These are phyloP conservation scores for Penicillium italicum DNA, from an alignment of 2,329 filamentous ascomycete species.

Conservation along the genomic window DNA sequence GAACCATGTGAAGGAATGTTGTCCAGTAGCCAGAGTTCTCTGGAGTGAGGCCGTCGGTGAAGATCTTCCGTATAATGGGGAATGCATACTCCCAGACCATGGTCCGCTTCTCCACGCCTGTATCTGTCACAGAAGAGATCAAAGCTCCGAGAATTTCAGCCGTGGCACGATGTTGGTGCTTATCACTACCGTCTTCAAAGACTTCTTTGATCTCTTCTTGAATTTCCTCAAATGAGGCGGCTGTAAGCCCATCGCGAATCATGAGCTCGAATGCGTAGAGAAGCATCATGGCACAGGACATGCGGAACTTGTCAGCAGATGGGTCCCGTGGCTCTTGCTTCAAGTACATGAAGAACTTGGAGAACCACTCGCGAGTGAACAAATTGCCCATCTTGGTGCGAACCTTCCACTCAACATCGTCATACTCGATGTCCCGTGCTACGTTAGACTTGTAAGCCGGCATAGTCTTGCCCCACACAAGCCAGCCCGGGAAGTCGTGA, in stretches of 20 bases:
- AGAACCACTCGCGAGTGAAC: slow-evolving; percentile 80
- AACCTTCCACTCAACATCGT: slow-evolving; percentile 70
- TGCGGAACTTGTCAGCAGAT: slow-evolving; percentile 78
- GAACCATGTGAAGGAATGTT: slow-evolving; percentile 82
- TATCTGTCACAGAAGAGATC: slow-evolving; percentile 74
- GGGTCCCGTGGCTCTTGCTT: slow-evolving; percentile 92
- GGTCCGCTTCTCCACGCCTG: slow-evolving; percentile 68
- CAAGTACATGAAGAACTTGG: slow-evolving; percentile 82
- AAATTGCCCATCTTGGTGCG: slow-evolving; percentile 76
- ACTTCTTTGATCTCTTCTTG: slow-evolving; percentile 72
- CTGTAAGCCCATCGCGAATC: slow-evolving; percentile 68
- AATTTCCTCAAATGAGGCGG: slow-evolving; percentile 80
- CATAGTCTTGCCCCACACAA: slow-evolving; percentile 90
- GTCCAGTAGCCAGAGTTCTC: slow-evolving; percentile 96
- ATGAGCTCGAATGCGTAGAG: slow-evolving; percentile 89
- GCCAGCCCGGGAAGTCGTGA: slow-evolving; percentile 88
- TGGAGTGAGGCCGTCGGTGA: slow-evolving; percentile 87
- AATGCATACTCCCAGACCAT: slow-evolving; percentile 86
- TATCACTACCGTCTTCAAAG: slow-evolving; percentile 90
- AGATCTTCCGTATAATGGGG: slow-evolving; percentile 78
- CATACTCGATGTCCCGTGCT: slow-evolving; percentile 65
- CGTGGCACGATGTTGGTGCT: slow-evolving; percentile 94
- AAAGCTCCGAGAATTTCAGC: slow-evolving; percentile 88
- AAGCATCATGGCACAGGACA: slow-evolving; percentile 80
- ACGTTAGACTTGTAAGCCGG: slow-evolving; percentile 73